phyloP scores from a whole-genome alignment of 2,329 filamentous ascomycete species.

The Pezicula rhizophila region DNA sequence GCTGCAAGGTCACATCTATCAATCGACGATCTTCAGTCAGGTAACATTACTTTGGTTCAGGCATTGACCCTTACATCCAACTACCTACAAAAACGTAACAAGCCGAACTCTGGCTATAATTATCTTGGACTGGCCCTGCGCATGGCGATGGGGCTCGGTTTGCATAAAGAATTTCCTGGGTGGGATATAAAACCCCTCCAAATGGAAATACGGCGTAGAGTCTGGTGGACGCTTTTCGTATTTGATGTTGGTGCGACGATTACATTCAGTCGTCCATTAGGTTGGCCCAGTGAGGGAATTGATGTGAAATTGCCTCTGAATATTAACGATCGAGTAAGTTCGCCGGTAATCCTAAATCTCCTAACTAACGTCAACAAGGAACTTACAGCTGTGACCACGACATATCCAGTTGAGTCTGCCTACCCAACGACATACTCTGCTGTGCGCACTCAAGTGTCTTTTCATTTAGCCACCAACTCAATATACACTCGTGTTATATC shows the following conservation, averaged over 20 bases:
- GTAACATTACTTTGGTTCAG: conserved; percentile 39
- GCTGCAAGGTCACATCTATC: conserved; percentile 26
- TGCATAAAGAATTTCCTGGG: conserved; percentile 30
- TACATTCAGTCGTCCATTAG: conserved; percentile 13
- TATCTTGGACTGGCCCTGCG: conserved; percentile 93
- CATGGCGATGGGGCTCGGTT: conserved; percentile 59
- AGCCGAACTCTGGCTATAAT: conserved; percentile 45
- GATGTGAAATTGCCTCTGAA: conserved; percentile 10
- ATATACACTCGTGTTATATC: conserved; percentile 38
- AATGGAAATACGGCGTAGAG: conserved; percentile 12
- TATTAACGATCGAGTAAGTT: conserved; percentile 12
- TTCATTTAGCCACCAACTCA: conserved; percentile 37
- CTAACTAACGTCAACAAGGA: conserved; percentile 2
- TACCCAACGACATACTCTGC: conserved; percentile 36
- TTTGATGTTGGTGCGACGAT: conserved; percentile 15
- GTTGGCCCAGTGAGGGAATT: conserved; percentile 10
- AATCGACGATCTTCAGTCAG: conserved; percentile 38
- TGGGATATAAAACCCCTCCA: conserved; percentile 11
- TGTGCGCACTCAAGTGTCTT: conserved; percentile 34
- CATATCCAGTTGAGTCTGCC: conserved; percentile 30
- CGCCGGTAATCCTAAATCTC: neutral
- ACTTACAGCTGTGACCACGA: conserved; percentile 27
- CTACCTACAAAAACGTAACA: conserved; percentile 43
- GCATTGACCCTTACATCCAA: conserved; percentile 38
- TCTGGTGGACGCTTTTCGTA: conserved; percentile 14